Evolutionary conservation across 2,329 filamentous ascomycete genomes (phyloP).

Genomic region (Acrocalymma vagum): DNA sequence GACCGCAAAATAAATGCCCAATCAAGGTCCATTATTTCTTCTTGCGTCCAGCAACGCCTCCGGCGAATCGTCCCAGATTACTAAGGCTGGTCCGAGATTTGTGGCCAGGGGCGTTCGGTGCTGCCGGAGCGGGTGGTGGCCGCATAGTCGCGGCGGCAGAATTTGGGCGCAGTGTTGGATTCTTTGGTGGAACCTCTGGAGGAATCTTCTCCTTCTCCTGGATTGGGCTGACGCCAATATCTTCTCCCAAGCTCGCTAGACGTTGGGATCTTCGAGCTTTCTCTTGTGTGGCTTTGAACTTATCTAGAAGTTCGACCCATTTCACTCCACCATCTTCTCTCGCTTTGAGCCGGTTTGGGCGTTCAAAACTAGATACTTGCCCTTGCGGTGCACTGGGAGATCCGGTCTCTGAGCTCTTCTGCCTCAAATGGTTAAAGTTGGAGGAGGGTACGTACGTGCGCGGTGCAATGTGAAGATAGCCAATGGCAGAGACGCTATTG

Average conservation of each 20-base stretch:
- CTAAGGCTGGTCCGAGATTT: constrained; percentile 52
- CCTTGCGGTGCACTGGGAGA: constrained; percentile 42
- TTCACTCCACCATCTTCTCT: constrained; percentile 85
- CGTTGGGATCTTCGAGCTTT: constrained; percentile 77
- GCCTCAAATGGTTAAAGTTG: constrained; percentile 49
- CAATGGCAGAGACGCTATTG: constrained; percentile 96
- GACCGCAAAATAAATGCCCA: not conserved
- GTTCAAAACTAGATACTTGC: constrained; percentile 55
- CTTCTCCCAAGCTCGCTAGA: constrained; percentile 51
- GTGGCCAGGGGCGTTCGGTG: constrained; percentile 33
- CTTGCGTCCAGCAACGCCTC: constrained; percentile 47
- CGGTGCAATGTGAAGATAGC: constrained; percentile 85
- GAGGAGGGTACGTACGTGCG: constrained; percentile 71
- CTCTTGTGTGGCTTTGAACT: constrained; percentile 92
- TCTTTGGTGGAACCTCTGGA: constrained; percentile 36
- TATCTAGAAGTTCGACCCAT: constrained; percentile 93
- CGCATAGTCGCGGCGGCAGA: constrained; percentile 31
- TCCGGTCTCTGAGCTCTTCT: constrained; percentile 52
- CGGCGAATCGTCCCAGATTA: constrained; percentile 55
- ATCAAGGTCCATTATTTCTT: constrained; percentile 28
- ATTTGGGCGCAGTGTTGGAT: constrained; percentile 25
- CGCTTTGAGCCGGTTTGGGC: constrained; percentile 77
- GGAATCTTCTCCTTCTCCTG: constrained; percentile 41
- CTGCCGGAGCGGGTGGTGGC: constrained; percentile 25
- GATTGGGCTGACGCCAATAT: constrained; percentile 30